Evolutionary conservation across 116 monocot genomes (phyloP), one percentile per base, ranked within the genome.

Genomic region (Papilionanthe hybrid): DNA sequence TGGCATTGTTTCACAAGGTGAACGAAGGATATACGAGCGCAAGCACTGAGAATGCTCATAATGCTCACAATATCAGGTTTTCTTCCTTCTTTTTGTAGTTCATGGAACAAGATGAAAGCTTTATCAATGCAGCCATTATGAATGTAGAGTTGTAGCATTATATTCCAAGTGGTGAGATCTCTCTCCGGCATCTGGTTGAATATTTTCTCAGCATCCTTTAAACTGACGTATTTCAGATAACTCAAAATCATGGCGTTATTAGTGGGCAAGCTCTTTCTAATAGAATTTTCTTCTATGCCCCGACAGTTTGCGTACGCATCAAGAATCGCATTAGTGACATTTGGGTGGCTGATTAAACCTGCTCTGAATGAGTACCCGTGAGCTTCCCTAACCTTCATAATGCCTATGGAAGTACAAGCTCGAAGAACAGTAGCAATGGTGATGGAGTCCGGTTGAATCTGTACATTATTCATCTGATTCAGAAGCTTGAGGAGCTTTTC

Each of bases 1-100:
- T 94, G 92, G 57, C 90, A 90, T 72, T 94, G 90, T 63, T 67
- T 92, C 45, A 94, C 87, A 2, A 86, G 79, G 6, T 72, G 78
- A 60, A 82, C 77, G 1, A 87, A 90, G 17, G 90, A 86, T n/a
- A 87, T 4, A 28, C 74, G 82, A 20, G 78, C 75, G 79, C 90
- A 92, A 65, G 80, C 92, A 13, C 72, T 66, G 67, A 94, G 88
- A 42, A 94, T 79, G 82, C 80, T 83, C 81, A 86, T 80, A 42
- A 94, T 77, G 84, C 86, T 92, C 42, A 86, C 53, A 19, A 56
- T 25, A 25, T 90, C 83, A 43, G 90, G 88, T 27, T 44, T 82
- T 83, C 84, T 69, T 19, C 81, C 87, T 63, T 83, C 47, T 20
- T 6, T 37, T 49, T 87, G 90, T 56, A 92, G 76, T 69, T 83